A percentile compares a stretch with the other conserved stretches of the same genome.
Evolutionary conservation across 805 yeast species (phyloP).

Genomic region (Yarrowia sp.): DNA sequence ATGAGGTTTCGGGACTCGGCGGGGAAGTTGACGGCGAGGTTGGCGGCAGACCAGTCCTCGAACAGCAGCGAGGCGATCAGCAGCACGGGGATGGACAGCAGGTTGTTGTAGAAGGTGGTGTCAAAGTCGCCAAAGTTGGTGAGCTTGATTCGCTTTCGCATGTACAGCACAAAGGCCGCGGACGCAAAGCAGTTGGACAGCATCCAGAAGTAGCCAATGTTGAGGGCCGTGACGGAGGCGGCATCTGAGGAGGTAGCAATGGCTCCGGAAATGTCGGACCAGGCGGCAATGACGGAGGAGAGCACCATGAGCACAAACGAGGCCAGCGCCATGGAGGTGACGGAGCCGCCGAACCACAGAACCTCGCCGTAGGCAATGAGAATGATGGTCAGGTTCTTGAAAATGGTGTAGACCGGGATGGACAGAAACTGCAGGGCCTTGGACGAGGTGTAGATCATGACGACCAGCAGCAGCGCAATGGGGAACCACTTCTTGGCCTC

Average conservation of each 20-base stretch:
- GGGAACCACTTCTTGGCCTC: constrained; percentile 97
- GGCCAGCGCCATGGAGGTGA: constrained; percentile 85
- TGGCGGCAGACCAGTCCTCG: constrained; percentile 92
- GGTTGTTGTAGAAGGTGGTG: constrained; percentile 97
- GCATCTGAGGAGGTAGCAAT: constrained; percentile 48
- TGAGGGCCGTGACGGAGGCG: constrained; percentile 48
- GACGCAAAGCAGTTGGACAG: constrained; percentile 90
- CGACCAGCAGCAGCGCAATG: constrained; percentile 83
- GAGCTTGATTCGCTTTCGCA: constrained; percentile 98
- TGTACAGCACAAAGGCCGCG: constrained; percentile 88
- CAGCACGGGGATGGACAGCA: constrained; percentile 89
- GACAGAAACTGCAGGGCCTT: constrained; percentile 91
- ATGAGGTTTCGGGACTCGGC: constrained; percentile 69
- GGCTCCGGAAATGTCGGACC: constrained; percentile 70
- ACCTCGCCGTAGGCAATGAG: constrained; percentile 98
- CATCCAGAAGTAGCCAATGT: constrained; percentile 97
- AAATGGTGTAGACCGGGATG: constrained; percentile 96
- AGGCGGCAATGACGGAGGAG: constrained; percentile 94
- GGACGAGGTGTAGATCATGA: constrained; percentile 95
- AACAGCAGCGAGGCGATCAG: constrained; percentile 73
- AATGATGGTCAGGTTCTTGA: constrained; percentile 96
- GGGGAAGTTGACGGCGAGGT: constrained; percentile 81
- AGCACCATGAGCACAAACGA: constrained; percentile 92
- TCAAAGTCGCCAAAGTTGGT: constrained; percentile 91
- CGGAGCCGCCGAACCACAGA: constrained; percentile 92